phyloP scores from a whole-genome alignment of 108 stramenopile genomes.

The Nitzschia sp. region DNA sequence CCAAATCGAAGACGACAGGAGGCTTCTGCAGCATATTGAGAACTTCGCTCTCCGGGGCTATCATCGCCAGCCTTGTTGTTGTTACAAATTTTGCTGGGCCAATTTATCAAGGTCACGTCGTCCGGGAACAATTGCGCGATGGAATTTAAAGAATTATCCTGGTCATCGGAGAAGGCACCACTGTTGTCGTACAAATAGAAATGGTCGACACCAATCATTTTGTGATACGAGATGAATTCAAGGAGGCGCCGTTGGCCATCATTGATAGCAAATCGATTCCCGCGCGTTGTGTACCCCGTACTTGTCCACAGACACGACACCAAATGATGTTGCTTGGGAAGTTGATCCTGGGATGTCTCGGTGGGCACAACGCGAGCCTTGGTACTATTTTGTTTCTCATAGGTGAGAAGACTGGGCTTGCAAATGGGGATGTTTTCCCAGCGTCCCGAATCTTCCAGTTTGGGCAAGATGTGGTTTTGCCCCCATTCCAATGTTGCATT shows the following conservation, averaged over 20 bases:
- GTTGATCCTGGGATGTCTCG: conserved; percentile 24
- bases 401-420: conserved; percentile 54
- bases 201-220: conserved; percentile 80
- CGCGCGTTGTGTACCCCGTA: conserved; percentile 70
- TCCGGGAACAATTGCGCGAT: conserved; percentile 70
- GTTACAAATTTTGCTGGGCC: conserved; percentile 85
- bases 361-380: neutral
- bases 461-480: conserved; percentile 63
- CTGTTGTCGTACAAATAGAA: conserved; percentile 87
- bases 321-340: conserved; percentile 51
- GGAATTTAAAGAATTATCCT: conserved; percentile 60
- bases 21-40: conserved; percentile 85
- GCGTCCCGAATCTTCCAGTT: conserved; percentile 75
- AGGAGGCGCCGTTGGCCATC: conserved; percentile 76
- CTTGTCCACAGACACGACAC: conserved; percentile 85
- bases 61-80: conserved; percentile 60
- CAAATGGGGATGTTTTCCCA: conserved; percentile 89
- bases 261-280: conserved; percentile 65
- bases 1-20: conserved; percentile 85
- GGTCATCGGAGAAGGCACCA: conserved; percentile 64
- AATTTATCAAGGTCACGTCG: conserved; percentile 72
- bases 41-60: conserved; percentile 71
- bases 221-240: conserved; percentile 80
- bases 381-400: conserved; percentile 16
- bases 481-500: conserved; percentile 62